Percentiles rank a stretch among this genome's conserved stretches.
phyloP scores from a whole-genome alignment of 2,329 filamentous ascomycete species.

The Cladophialophora chaetospira region DNA sequence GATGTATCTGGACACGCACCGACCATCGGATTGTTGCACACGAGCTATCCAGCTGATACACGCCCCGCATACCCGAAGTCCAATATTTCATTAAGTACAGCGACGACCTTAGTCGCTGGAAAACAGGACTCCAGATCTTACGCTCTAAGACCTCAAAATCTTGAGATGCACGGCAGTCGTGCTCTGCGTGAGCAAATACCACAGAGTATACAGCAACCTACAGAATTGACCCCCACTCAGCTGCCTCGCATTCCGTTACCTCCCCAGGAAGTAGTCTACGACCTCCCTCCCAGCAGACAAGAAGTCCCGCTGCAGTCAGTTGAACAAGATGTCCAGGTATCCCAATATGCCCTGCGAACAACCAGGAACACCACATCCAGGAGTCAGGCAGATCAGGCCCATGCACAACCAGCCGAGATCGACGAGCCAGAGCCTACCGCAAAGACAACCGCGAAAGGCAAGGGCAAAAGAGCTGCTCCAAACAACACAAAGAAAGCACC shows the following conservation, averaged over 20 bases:
- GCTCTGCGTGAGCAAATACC: background rate
- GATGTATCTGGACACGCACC: background rate
- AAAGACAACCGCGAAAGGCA: constrained; percentile 6
- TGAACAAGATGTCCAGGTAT: background rate
- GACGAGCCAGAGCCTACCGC: background rate
- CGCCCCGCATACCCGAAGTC: constrained; percentile 6
- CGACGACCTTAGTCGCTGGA: constrained; percentile 20
- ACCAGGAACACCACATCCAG: background rate
- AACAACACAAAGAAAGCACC: constrained; percentile 13
- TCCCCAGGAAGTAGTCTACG: background rate
- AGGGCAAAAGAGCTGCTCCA: constrained; percentile 14
- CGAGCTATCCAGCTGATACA: background rate
- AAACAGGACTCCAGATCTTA: background rate
- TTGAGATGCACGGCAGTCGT: background rate
- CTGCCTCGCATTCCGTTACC: background rate
- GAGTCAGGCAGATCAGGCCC: background rate
- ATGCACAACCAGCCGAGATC: background rate
- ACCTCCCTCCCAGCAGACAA: background rate
- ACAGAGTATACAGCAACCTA: background rate
- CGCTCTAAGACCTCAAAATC: background rate
- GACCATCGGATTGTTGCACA: background rate
- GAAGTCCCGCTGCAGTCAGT: background rate
- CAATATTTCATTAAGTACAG: constrained; percentile 22
- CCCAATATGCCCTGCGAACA: background rate
- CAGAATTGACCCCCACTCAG: background rate